phyloP scores from a whole-genome alignment of 2,329 filamentous ascomycete species.

The Trichoderma sp. region DNA sequence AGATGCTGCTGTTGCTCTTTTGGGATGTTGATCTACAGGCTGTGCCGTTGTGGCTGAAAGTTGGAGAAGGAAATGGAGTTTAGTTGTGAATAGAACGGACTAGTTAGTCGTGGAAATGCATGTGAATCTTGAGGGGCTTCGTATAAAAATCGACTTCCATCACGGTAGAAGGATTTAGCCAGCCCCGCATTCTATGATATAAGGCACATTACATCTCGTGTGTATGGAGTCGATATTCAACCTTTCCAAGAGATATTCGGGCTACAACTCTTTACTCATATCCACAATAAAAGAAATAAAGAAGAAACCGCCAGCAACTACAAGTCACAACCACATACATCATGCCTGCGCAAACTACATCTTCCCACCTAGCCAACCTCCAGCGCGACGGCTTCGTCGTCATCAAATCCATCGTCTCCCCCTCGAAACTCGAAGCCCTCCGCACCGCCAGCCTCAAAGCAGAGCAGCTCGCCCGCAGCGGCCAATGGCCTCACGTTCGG shows the following conservation, averaged over 20 bases:
- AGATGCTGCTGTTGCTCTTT: background rate
- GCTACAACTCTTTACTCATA: background rate
- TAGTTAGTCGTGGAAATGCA: background rate
- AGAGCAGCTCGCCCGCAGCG: slow-evolving; percentile 64
- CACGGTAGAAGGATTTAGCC: background rate
- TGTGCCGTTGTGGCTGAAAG: background rate
- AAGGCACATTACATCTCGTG: background rate
- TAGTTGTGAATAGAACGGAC: background rate
- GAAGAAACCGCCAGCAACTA: background rate
- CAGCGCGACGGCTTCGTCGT: slow-evolving; percentile 74
- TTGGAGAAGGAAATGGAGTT: background rate
- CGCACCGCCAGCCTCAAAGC: slow-evolving; percentile 59
- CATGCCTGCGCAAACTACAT: slow-evolving; percentile 25
- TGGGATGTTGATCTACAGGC: background rate
- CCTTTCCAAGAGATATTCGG: background rate
- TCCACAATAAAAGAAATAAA: background rate
- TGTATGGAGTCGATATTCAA: background rate
- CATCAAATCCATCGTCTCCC: slow-evolving; percentile 64
- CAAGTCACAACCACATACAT: background rate
- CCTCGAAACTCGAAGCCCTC: slow-evolving; percentile 57
- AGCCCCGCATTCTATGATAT: background rate
- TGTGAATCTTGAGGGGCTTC: background rate
- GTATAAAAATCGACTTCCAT: background rate
- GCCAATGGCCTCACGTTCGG: slow-evolving; percentile 78
- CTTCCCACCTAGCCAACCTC: slow-evolving; percentile 48